Percentiles rank a stretch among this genome's conserved stretches.
phyloP scores from a whole-genome alignment of 768 basidiomycete genomes.

The Multifurca ochricompacta region DNA sequence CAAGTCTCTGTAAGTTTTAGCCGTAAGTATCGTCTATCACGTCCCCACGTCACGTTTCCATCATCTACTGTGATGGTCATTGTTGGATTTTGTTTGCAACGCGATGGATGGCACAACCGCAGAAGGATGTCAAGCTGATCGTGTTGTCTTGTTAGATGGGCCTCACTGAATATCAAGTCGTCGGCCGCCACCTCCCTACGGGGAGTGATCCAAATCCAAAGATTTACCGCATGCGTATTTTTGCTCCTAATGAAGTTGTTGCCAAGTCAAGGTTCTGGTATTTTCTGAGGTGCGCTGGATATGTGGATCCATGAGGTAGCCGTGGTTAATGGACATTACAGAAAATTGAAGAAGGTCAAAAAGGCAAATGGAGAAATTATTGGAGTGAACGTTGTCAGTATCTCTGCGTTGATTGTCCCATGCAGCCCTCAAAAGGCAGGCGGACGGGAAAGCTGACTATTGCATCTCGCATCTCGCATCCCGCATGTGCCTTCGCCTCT shows the following conservation, averaged over 20 bases:
- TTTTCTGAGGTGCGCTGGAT: constrained; percentile 69
- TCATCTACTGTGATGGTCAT: background rate
- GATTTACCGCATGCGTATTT: constrained; percentile 99
- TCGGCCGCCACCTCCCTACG: constrained; percentile 95
- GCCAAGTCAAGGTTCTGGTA: constrained; percentile 99
- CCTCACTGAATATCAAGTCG: constrained; percentile 90
- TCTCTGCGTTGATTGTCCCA: constrained; percentile 28
- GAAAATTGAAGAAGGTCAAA: constrained; percentile 98
- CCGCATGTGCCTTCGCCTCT: constrained; percentile 26
- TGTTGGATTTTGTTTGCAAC: background rate
- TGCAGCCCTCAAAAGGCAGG: constrained; percentile 81
- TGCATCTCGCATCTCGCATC: constrained; percentile 28
- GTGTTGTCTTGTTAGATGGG: constrained; percentile 45
- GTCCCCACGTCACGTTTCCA: background rate
- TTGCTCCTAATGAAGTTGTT: constrained; percentile 96
- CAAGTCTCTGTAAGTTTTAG: constrained; percentile 14
- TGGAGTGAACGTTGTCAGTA: constrained; percentile 93
- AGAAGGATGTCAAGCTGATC: constrained; percentile 11
- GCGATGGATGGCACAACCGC: constrained; percentile 1
- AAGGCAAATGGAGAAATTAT: constrained; percentile 99
- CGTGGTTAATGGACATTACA: constrained; percentile 25
- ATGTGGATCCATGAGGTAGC: background rate
- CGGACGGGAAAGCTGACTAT: constrained; percentile 58
- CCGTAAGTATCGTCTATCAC: constrained; percentile 25
- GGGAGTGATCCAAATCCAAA: constrained; percentile 90